Base-by-base conservation (phyloP, 1,284 basidiomycete genomes). In the Cutaneotrichosporon cutaneum region DNA sequence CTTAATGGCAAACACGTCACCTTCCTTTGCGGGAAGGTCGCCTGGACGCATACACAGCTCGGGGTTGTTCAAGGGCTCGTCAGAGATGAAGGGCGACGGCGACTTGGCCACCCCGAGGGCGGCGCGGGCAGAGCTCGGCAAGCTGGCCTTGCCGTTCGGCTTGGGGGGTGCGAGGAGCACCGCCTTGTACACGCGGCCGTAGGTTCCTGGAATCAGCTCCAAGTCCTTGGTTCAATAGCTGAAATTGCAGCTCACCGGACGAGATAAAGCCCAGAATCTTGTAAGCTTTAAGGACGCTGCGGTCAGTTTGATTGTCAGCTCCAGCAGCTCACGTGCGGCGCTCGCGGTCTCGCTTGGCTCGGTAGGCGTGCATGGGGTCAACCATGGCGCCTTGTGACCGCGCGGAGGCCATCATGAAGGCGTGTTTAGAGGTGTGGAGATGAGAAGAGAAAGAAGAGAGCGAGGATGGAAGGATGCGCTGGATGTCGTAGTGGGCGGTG, bases 171-270 rank as follows among this genome's bases (percentile, higher is more conserved):
- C 64, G 8, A 75, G 68, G 18, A 83, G 70, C 64, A 90, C 85
- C 0, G 94, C 96, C 78, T 99, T 99, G 85, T 99, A 99, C 5
- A 99, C 95, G 30, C 94, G 85, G 0, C 96, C 96, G 73, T 99
- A 99, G 0, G 96, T 99, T 21, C 95, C 95, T 79, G 51, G 7
- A 45, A 58, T 62, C 48, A 66, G 53, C 21, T 53, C 7, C 16
- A 9, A 14, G 26, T 50, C 2, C 14, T 30, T 5, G 30, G 30
- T 30, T 26, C 2, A 50, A 30, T n/a, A 42, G 8, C 11, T 11
- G 27, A 57, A 1, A 4, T 0, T 1, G 22, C 14, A 13, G 61
- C 70, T 53, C 26, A 77, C 78, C 79, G 4, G 93, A 95, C 9
- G 93, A 96, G 69, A 99, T 93, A 81, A 99, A 99, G 9, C 96